Evolutionary conservation across 2,329 filamentous ascomycete genomes (phyloP).

Genomic region (Cordyceps fumosorosea): DNA sequence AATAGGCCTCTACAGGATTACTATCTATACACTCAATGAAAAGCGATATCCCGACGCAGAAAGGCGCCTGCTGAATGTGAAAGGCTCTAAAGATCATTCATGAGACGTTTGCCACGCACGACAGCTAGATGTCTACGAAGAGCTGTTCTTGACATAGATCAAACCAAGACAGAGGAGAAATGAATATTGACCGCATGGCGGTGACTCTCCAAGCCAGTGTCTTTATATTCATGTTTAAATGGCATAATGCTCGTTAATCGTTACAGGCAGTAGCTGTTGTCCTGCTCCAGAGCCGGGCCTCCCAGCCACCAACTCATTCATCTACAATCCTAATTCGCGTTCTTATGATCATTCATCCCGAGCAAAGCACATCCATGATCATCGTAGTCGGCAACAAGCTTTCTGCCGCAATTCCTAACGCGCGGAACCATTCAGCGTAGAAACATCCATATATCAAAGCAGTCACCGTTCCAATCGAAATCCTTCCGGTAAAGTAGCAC

Average conservation of each 20-base stretch:
- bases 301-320: neutral
- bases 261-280: constrained; percentile 7
- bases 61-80: no score
- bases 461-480: constrained; percentile 10
- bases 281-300: neutral
- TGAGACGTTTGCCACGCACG: no score
- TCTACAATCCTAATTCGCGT: neutral
- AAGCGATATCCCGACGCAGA: no score
- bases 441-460: constrained; percentile 1
- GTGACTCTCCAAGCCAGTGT: neutral
- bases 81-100: no score
- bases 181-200: no score
- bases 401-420: neutral
- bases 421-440: neutral
- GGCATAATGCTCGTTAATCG: neutral
- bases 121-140: no score
- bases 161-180: no score
- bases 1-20: neutral
- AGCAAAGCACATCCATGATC: neutral
- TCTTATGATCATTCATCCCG: neutral
- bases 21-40: neutral
- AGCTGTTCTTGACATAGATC: no score
- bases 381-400: neutral
- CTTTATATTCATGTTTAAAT: neutral
- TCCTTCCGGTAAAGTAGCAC: constrained; percentile 12